Evolutionary conservation across 805 yeast genomes (phyloP), one percentile per base, ranked within the genome.

Genomic region (Kregervanrija pseudodelftensis): DNA sequence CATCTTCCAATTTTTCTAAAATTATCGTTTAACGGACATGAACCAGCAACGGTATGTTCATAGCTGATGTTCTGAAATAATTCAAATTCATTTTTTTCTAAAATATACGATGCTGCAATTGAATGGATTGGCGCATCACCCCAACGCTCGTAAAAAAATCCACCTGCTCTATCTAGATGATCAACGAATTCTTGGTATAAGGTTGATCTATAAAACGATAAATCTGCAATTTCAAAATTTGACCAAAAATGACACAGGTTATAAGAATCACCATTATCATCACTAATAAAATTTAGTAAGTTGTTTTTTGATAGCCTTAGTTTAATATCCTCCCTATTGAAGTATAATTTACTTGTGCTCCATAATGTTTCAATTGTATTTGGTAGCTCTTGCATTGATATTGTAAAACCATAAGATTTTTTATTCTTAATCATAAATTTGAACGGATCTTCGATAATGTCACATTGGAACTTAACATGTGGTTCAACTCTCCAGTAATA

Each of bases 121-220:
- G 77, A 61, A 56, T 73, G 78, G 33, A 74, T 60, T 1, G 79
- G 79, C 7, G 78, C 79, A 55, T 87, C 96, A 12, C 96, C 96
- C 95, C 95, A 88, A 52, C 96, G 72, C 66, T 87, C 93, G 59
- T 85, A 85, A 60, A 77, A 86, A 61, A 86, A 85, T 0, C 95
- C 95, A 44, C 93, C 95, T 5, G 76, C 65, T 31, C 60, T 53
- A 59, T 86, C 95, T 38, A 86, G 66, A 58, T 68, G 67, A 17
- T 82, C 68, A 56, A 84, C 85, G 63, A 74, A 84, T 9, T 70
- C 67, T 37, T 73, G 68, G 64, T 84, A 85, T 10, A 74, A 65
- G 22, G 68, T 63, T 1, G 77, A 68, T 51, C 88, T 68, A 71
- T 76, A 82, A 45, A 85, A 74, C 36, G 79, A 80, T 40, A 85